A percentile compares a stretch with the other conserved stretches of the same genome.
Evolutionary conservation across 208 protist genomes (phyloP).

Genomic region (Tetramitus jugosus): DNA sequence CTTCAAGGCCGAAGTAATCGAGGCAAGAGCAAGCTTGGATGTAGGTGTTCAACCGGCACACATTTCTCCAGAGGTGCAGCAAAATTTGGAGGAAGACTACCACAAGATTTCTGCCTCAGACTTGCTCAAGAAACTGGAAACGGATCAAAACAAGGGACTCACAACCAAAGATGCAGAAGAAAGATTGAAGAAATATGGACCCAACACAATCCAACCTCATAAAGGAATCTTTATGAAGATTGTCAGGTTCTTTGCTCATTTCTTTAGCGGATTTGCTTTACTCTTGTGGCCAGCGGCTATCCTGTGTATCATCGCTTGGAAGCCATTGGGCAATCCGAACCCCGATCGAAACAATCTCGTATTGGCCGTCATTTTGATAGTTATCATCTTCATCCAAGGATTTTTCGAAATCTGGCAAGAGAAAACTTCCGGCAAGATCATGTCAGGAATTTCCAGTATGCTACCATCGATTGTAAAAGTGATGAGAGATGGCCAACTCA

Average conservation of each 20-base stretch:
- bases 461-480: constrained; percentile 50
- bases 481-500: constrained; percentile 66
- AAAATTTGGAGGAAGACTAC: no score
- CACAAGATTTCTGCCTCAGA: not conserved
- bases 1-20: no score
- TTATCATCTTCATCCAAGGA: not conserved
- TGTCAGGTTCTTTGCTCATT: not conserved
- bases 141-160: not conserved
- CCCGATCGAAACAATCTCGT: not conserved
- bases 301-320: not conserved
- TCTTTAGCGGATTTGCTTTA: not conserved
- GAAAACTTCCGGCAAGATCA: not conserved
- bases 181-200: not conserved
- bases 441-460: not conserved
- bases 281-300: not conserved
- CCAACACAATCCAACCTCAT: not conserved
- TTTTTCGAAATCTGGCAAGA: not conserved
- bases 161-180: not conserved
- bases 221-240: not conserved
- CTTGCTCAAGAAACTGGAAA: not conserved
- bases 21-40: no score
- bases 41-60: no score
- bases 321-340: not conserved
- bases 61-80: no score
- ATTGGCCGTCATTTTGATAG: not conserved